These are phyloP conservation scores for Phytophthora pini DNA, from an alignment of 352 stramenopile genomes.

Conservation along the genomic window DNA sequence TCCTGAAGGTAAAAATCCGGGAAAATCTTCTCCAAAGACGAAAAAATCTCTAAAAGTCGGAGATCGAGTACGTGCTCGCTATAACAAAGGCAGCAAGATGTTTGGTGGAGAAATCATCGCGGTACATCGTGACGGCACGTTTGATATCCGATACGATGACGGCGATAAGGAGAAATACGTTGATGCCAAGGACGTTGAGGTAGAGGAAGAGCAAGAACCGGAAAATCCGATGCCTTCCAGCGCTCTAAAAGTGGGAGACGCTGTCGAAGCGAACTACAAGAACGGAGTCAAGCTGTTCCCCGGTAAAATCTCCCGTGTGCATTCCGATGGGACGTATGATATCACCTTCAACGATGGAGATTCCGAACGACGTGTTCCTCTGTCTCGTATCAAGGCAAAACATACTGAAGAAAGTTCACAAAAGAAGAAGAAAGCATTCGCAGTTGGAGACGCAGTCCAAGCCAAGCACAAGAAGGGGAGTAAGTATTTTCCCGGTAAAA, in stretches of 20 bases:
- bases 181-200: slow-evolving; percentile 43
- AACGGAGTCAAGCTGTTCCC: slow-evolving; percentile 52
- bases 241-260: slow-evolving; percentile 33
- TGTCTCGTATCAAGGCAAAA: slow-evolving; percentile 31
- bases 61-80: slow-evolving; percentile 50
- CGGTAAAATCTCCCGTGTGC: slow-evolving; percentile 64
- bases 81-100: slow-evolving; percentile 48
- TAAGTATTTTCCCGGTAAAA: slow-evolving; percentile 53
- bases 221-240: not conserved
- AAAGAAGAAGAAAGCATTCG: slow-evolving; percentile 29
- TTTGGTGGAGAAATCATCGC: slow-evolving; percentile 42
- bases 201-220: slow-evolving; percentile 7
- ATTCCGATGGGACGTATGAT: slow-evolving; percentile 64
- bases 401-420: slow-evolving; percentile 6
- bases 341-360: slow-evolving; percentile 61
- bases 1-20: slow-evolving; percentile 7
- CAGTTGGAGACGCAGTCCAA: slow-evolving; percentile 50
- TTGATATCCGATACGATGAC: slow-evolving; percentile 69
- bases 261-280: slow-evolving; percentile 45
- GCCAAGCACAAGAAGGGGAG: slow-evolving; percentile 51
- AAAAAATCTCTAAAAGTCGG: slow-evolving; percentile 32
- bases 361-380: slow-evolving; percentile 45
- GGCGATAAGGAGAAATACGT: slow-evolving; percentile 53
- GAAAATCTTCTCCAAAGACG: not conserved
- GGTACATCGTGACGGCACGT: slow-evolving; percentile 58